Evolutionary conservation across 768 basidiomycete species (phyloP).

Genomic region (Kwoniella mangroviensis): DNA sequence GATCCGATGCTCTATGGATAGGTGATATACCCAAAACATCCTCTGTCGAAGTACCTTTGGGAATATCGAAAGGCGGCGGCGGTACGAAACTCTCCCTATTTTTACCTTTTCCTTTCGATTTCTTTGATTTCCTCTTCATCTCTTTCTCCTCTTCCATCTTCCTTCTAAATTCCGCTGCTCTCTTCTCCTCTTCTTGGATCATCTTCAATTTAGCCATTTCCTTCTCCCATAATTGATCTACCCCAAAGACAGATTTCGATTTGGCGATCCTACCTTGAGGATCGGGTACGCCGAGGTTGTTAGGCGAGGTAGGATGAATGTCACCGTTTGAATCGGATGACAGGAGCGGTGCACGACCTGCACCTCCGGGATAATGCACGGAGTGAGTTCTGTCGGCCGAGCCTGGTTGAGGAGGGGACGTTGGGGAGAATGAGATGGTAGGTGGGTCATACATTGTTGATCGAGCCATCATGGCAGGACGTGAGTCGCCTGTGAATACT

Average conservation of each 20-base stretch:
- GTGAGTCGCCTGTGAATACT: slow-evolving; percentile 82
- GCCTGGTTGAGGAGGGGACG: slow-evolving; percentile 10
- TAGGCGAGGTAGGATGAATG: slow-evolving; percentile 16
- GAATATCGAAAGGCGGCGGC: background rate
- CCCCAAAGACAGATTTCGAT: slow-evolving; percentile 85
- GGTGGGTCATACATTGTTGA: slow-evolving; percentile 74
- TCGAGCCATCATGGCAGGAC: slow-evolving; percentile 93
- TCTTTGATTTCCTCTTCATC: slow-evolving; percentile 44
- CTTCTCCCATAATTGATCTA: slow-evolving; percentile 88
- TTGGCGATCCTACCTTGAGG: slow-evolving; percentile 54
- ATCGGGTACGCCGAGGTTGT: slow-evolving; percentile 7
- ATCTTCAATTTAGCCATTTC: slow-evolving; percentile 79
- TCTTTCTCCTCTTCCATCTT: slow-evolving; percentile 62
- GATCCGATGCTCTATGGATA: slow-evolving; percentile 14
- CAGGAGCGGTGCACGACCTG: slow-evolving; percentile 25
- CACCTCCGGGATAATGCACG: background rate
- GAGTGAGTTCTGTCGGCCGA: slow-evolving; percentile 8
- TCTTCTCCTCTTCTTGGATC: slow-evolving; percentile 70
- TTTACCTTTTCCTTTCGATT: slow-evolving; percentile 38
- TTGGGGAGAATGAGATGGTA: slow-evolving; percentile 42
- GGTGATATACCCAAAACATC: slow-evolving; percentile 27
- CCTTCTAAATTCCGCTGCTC: slow-evolving; percentile 58
- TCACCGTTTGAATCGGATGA: slow-evolving; percentile 23
- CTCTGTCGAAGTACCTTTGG: slow-evolving; percentile 5
- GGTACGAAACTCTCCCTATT: background rate